A percentile compares a stretch with the other conserved stretches of the same genome.
These are phyloP conservation scores for Teratosphaeriaceae sp. DNA, from an alignment of 2,329 filamentous ascomycete genomes.

Conservation along the genomic window DNA sequence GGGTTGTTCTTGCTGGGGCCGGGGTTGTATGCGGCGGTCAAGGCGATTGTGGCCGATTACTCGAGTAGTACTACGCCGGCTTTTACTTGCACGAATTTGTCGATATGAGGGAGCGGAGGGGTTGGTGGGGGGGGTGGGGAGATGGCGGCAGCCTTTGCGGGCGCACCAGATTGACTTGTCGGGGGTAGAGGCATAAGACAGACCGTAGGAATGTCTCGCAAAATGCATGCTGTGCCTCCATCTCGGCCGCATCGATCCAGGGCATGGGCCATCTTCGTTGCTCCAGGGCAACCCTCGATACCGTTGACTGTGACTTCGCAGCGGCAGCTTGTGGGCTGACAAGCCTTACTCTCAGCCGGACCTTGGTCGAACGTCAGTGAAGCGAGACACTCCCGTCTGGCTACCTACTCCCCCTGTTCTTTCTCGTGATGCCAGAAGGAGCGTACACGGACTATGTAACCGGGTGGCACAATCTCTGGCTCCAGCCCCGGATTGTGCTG, in stretches of 20 bases:
- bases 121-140: neutral
- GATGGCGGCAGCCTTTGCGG: too few relatives aligned
- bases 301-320: slow-evolving; percentile 49
- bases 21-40: slow-evolving; percentile 46
- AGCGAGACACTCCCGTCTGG: neutral
- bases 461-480: slow-evolving; percentile 2
- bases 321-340: slow-evolving; percentile 63
- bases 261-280: slow-evolving; percentile 36
- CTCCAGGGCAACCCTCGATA: slow-evolving; percentile 36
- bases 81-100: slow-evolving; percentile 45
- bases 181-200: too few relatives aligned
- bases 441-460: neutral
- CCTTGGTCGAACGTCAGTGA: neutral
- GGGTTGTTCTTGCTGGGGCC: slow-evolving; percentile 47
- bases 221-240: slow-evolving; percentile 30
- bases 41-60: slow-evolving; percentile 48
- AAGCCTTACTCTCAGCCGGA: slow-evolving; percentile 44
- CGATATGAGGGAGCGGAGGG: slow-evolving; percentile 25
- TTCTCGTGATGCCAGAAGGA: neutral
- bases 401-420: neutral
- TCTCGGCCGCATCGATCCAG: slow-evolving; percentile 51
- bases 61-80: slow-evolving; percentile 36
- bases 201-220: too few relatives aligned
- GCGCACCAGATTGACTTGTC: too few relatives aligned
- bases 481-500: slow-evolving; percentile 1